Base-by-base conservation (phyloP, 2,329 filamentous ascomycete species). In the Aspergillus floridensis region DNA sequence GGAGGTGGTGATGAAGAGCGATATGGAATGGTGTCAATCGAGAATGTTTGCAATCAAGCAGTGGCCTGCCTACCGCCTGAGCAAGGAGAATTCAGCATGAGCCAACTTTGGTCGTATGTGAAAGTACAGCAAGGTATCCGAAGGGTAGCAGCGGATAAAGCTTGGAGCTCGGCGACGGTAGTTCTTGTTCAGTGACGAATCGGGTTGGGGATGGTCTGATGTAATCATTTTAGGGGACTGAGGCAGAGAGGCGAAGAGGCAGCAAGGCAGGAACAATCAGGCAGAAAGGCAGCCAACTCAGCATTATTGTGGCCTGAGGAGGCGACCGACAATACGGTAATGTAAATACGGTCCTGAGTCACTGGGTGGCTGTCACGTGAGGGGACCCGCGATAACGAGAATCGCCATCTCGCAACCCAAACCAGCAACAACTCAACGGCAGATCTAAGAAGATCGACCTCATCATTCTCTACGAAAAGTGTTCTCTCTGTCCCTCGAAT, bases 31-130 rank as follows among this genome's bases (percentile, higher is more conserved):
- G 69, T 58, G 62, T 53, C 57, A 52, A 6, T 2, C 31, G 31
- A 29, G 21, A 46, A 50, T 21, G 29, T 32, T 26, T 22, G 22
- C 63, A 63, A 58, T 63, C 69, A 71, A 73, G 73, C 72, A 70
- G 74, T 69, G 64, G 69, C 74, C 67, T 74, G 74, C 72, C 72
- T 72, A 71, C 72, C 67, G 66, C 68, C 50, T 60, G 60, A 59
- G 24, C n/a, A 58, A 58, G 52, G 57, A 65, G 57, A 65, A 59
- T 59, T 58, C 58, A 70, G 65, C 67, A 70, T 72, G 38, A 22
- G 29, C 38, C 38, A 44, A 29, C 26, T 16, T 51, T 51, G 49
- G 26, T 62, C 58, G 56, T 48, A 46, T 47, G 38, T 11, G 26
- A 29, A 29, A 7, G 26, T 29, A 29, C 26, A 51, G 46, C 22